Evolutionary conservation across 192 early-diverging fungal genomes (phyloP).

Genomic region (Ambispora gerdemannii): DNA sequence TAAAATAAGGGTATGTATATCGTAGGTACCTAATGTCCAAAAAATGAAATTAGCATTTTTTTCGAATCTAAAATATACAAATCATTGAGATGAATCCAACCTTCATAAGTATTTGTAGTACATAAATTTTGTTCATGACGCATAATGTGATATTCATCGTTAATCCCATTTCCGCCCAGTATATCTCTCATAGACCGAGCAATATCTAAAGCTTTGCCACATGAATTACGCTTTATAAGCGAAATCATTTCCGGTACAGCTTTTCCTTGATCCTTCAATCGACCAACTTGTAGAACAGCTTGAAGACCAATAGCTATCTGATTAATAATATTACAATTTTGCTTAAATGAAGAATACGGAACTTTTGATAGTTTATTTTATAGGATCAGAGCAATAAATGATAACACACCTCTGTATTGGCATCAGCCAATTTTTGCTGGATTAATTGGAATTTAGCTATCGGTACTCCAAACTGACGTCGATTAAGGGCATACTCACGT

Average conservation of each 20-base stretch:
- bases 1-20: constrained; percentile 91
- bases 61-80: not conserved
- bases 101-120: constrained; percentile 95
- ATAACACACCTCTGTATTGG: constrained; percentile 68
- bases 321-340: not conserved
- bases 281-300: constrained; percentile 85
- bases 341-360: not conserved
- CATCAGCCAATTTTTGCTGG: constrained; percentile 95
- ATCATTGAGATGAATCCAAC: constrained; percentile 22
- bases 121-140: constrained; percentile 90
- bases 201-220: constrained; percentile 90
- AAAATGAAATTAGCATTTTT: not conserved
- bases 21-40: constrained; percentile 65
- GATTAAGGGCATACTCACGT: constrained; percentile 83
- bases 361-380: too few species aligned
- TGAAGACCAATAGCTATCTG: constrained; percentile 82
- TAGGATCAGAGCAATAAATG: not conserved
- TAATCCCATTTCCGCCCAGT: constrained; percentile 94
- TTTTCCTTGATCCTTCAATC: constrained; percentile 85
- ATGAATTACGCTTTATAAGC: constrained; percentile 94
- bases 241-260: constrained; percentile 94
- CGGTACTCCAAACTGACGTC: constrained; percentile 91
- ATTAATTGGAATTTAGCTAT: constrained; percentile 91
- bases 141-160: constrained; percentile 96
- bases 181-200: constrained; percentile 87